Evolutionary conservation across 2,329 filamentous ascomycete genomes (phyloP), one percentile per base, ranked within the genome.

Genomic region (Fusarium subtropicale): DNA sequence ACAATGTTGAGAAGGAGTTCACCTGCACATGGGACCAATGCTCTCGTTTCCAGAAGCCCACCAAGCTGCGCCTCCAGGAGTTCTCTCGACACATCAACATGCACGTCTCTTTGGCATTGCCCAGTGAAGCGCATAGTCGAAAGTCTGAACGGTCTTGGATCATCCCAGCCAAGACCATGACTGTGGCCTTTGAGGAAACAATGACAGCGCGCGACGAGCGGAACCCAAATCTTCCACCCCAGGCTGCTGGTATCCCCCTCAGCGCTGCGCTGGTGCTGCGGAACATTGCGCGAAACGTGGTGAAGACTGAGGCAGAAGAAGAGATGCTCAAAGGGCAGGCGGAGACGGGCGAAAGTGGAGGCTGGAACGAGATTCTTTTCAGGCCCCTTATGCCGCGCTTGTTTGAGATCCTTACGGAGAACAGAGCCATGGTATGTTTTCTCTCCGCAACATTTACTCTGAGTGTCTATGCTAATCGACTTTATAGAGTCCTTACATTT

Each of bases 171-270:
- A 85, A 84, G 76, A 88, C 84, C 7, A 84, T 89, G 77, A 78
- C 79, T 8, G 77, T 90, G 31, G 79, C 81, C 2, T 86, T 82
- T 72, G 85, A 89, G 65, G 84, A 88, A 74, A 91, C 88, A 6
- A 78, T 83, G 45, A 84, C 83, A 38, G 82, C 83, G 34, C 84
- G 85, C 13, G 87, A 89, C 71, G 87, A 88, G 76, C 81, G 85
- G 47, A 88, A 88, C 66, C 85, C 86, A 13, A 86, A 88, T 64
- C 83, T 83, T 11, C 80, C 84, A 7, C 81, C 85, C 4, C 87
- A 93, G 74, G 90, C 92, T 4, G 91, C 90, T 1, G 92, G 92
- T 7, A 90, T 95, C 36, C 91, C 92, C n/a, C 84, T 95, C 9
- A 92, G 91, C 56, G 91, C 91, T 4, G 90, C 91, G 16, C 83